phyloP scores from a whole-genome alignment of 1,139 yeast species.

The Blastobotrys serpentis region DNA sequence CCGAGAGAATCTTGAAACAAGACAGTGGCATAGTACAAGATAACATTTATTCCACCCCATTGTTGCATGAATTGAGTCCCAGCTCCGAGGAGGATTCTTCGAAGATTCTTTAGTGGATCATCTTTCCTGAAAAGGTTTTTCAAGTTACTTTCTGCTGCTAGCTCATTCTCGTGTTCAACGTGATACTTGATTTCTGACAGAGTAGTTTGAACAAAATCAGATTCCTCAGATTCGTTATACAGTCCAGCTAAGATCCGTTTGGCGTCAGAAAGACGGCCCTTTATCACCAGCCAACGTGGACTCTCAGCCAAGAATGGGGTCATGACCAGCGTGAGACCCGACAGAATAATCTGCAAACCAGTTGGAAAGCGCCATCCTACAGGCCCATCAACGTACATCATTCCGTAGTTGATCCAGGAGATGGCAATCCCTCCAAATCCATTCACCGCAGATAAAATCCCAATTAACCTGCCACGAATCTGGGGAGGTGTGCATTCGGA shows the following conservation, averaged over 20 bases:
- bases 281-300: constrained; percentile 50
- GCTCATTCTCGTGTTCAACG: constrained; percentile 6
- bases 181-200: not conserved
- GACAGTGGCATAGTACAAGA: constrained; percentile 37
- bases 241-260: constrained; percentile 10
- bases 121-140: too few relatives aligned
- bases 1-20: constrained; percentile 6
- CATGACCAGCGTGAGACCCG: constrained; percentile 36
- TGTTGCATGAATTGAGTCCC: constrained; percentile 46
- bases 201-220: constrained; percentile 3
- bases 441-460: constrained; percentile 67
- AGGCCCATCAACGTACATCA: constrained; percentile 49
- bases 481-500: constrained; percentile 73
- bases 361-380: constrained; percentile 49
- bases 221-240: too few relatives aligned
- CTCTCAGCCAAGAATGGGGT: constrained; percentile 68
- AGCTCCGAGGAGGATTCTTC: constrained; percentile 2
- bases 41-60: constrained; percentile 67
- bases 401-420: constrained; percentile 74
- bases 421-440: constrained; percentile 70
- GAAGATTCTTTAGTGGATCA: too few relatives aligned
- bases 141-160: constrained; percentile 2
- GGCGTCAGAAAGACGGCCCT: constrained; percentile 13
- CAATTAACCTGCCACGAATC: constrained; percentile 69
- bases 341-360: constrained; percentile 27